Conservation (phyloP, 306 rosid species). For the Castanopsis chinensis region DNA sequence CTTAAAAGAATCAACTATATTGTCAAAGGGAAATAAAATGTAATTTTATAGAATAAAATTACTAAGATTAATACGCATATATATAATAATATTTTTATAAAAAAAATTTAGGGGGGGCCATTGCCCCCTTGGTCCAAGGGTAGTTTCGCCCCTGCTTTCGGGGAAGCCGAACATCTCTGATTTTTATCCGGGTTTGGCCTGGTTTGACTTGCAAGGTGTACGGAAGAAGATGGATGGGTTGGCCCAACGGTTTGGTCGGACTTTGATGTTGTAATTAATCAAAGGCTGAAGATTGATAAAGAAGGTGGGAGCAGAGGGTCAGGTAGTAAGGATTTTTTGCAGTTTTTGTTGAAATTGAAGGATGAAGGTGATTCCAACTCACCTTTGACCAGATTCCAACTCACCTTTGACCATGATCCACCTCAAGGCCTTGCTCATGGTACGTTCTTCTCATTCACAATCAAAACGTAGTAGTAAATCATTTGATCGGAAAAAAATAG, state of each 20-base stretch:
- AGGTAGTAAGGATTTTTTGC: slow-evolving; percentile 46
- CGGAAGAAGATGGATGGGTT: slow-evolving; percentile 34
- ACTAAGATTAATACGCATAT: too few species aligned
- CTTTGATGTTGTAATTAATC: slow-evolving; percentile 51
- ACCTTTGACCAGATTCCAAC: slow-evolving; percentile 48
- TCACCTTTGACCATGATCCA: too few species aligned
- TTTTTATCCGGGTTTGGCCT: slow-evolving; percentile 63
- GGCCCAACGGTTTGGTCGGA: slow-evolving; percentile 38
- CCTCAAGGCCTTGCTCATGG: slow-evolving; percentile 73
- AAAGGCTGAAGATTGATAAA: slow-evolving; percentile 19
- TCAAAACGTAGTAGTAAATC: too few species aligned
- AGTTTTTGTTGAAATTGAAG: slow-evolving; percentile 51
- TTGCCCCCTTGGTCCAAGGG: too few species aligned
- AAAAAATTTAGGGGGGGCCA: too few species aligned
- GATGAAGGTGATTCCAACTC: slow-evolving; percentile 55
- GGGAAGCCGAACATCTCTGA: slow-evolving; percentile 71
- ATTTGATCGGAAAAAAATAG: too few species aligned
- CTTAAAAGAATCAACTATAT: too few species aligned
- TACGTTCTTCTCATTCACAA: not conserved
- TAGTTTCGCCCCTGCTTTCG: too few species aligned
- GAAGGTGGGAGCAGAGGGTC: not conserved
- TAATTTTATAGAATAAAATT: too few species aligned
- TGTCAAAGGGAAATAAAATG: too few species aligned
- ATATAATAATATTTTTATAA: too few species aligned
- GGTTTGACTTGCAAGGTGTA: slow-evolving; percentile 78